These are phyloP conservation scores for Pseudoneurospora amorphoporcata DNA, from an alignment of 495 filamentous ascomycete species.

Conservation along the genomic window DNA sequence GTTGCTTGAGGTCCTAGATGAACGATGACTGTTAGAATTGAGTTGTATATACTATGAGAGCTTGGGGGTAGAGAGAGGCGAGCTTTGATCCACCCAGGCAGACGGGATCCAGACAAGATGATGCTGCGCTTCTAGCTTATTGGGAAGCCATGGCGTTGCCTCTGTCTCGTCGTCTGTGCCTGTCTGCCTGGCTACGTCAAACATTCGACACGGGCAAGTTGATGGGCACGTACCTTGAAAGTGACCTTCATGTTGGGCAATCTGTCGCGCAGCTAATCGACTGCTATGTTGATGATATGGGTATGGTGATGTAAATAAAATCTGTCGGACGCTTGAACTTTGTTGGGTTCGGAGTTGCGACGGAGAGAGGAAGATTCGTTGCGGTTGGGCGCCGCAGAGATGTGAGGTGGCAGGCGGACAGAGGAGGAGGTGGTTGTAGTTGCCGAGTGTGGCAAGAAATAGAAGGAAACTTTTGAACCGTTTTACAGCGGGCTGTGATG, in stretches of 20 bases:
- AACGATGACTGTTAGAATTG: not conserved
- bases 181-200: not conserved
- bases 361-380: not conserved
- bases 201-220: not conserved
- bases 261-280: constrained; percentile 20
- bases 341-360: not conserved
- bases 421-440: not conserved
- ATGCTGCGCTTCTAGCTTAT: not conserved
- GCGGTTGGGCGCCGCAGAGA: not conserved
- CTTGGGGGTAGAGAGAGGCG: not conserved
- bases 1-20: constrained; percentile 84
- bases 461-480: not conserved
- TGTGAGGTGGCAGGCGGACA: not conserved
- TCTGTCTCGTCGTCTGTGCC: not conserved
- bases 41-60: not conserved
- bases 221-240: constrained; percentile 33
- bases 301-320: not conserved
- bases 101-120: not conserved
- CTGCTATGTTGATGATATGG: constrained; percentile 7
- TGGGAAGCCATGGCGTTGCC: not conserved
- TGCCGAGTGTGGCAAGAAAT: not conserved
- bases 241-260: constrained; percentile 41
- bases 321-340: not conserved
- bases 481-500: not conserved
- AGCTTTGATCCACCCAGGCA: not conserved